phyloP scores from a whole-genome alignment of 345 rosid genomes.

The Populus tremula region DNA sequence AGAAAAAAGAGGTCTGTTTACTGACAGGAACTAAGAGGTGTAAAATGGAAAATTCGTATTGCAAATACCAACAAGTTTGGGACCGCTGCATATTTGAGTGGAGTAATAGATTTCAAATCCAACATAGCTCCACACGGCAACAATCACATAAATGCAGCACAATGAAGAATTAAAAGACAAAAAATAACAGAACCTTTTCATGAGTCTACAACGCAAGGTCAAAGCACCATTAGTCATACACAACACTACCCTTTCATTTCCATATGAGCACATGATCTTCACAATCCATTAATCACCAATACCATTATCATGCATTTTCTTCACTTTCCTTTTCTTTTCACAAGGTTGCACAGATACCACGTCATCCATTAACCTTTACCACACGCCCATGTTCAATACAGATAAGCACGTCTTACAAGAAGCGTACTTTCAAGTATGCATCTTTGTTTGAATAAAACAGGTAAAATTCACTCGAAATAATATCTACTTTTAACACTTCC shows the following conservation, averaged over 20 bases:
- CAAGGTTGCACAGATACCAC: not conserved
- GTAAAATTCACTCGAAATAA: not conserved
- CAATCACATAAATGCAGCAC: not conserved
- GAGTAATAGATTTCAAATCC: not conserved
- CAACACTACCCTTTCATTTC: not conserved
- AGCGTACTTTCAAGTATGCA: not conserved
- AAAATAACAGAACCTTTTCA: not conserved
- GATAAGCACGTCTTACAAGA: not conserved
- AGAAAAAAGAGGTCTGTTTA: not conserved
- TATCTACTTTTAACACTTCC: not conserved
- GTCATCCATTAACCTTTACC: not conserved
- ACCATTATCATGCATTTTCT: not conserved
- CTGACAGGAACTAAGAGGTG: not conserved
- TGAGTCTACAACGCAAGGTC: not conserved
- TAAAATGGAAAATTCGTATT: not conserved
- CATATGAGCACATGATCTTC: not conserved
- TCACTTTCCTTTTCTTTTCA: not conserved
- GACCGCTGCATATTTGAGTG: not conserved
- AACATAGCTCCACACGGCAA: not conserved
- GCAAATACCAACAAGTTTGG: not conserved
- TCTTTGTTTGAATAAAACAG: not conserved
- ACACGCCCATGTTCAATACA: not conserved
- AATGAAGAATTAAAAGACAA: not conserved
- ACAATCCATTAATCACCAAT: not conserved
- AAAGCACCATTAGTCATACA: not conserved